Percentiles rank a stretch among this genome's conserved stretches.
Conservation (phyloP, 345 rosid genomes). For the Punica granatum region DNA sequence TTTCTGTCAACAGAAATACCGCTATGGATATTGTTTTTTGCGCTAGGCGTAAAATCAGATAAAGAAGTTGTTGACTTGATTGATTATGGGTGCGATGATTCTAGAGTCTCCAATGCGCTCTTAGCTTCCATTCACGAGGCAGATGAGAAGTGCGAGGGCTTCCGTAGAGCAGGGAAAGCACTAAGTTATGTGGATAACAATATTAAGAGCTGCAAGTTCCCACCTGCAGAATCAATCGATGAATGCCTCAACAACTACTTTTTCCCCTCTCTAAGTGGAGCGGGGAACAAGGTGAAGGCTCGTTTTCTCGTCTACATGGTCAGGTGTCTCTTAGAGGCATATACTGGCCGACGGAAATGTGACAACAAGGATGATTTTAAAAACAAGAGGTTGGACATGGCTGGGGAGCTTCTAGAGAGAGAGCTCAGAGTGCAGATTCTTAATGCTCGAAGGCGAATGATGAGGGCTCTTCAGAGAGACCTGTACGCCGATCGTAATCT, state of each 20-base stretch:
- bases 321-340: constrained; percentile 66
- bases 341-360: constrained; percentile 58
- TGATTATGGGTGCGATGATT: constrained; percentile 42
- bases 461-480: constrained; percentile 61
- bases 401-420: constrained; percentile 79
- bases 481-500: constrained; percentile 58
- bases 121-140: constrained; percentile 64
- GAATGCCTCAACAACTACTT: constrained; percentile 50
- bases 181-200: constrained; percentile 26
- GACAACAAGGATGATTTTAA: constrained; percentile 80
- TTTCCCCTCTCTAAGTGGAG: constrained; percentile 55
- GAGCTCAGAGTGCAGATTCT: constrained; percentile 70
- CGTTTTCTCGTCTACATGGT: constrained; percentile 88
- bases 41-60: constrained; percentile 75
- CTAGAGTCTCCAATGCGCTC: constrained; percentile 44
- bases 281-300: constrained; percentile 49
- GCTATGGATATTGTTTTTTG: constrained; percentile 74
- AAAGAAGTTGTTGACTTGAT: constrained; percentile 57
- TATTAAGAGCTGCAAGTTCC: constrained; percentile 50
- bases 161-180: constrained; percentile 44
- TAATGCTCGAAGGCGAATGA: constrained; percentile 70
- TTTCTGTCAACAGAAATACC: constrained; percentile 72
- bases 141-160: constrained; percentile 44
- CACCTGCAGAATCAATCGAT: constrained; percentile 56
- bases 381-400: constrained; percentile 82